Base-by-base conservation (phyloP, 345 rosid species). In the Hypericum perforatum region DNA sequence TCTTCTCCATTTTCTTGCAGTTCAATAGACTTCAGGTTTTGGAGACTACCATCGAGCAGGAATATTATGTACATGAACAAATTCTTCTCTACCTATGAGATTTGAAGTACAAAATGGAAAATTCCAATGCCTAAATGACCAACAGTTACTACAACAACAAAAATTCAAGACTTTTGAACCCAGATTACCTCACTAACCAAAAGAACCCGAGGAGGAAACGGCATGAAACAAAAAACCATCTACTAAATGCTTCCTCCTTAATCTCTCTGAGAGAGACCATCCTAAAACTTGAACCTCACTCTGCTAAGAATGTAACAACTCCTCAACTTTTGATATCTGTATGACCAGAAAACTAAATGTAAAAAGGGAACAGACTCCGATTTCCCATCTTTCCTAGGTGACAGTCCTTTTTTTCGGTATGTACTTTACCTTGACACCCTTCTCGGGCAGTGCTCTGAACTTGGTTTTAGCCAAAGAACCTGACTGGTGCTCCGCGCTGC, bases 341-440 rank as follows among this genome's bases (percentile, higher is more conserved):
- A 55, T 51, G 44, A 62, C 39, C 29, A 52, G 7, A 22, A 13
- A 16, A 0, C 0, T 5, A 22, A 29, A 14, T 46, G 61, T 43
- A 66, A 62, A 62, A 58, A 43, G 62, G 46, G 55, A 70, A 37
- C 65, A 52, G 44, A 48, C 11, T 56, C 62, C 16, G 14, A 10
- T 16, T n/a, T 16, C 7, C 15, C 5, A 16, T 12, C 15, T 14
- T 47, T 45, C 42, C 51, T 51, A 65, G 56, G 63, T 42, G 48
- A 70, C 39, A 36, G 69, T 53, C 70, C 71, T 81, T 62, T 76
- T 89, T 69, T 84, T 89, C 3, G 91, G 86, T 62, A 89, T 76
- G 58, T 86, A 88, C 75, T 78, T 85, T 53, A 82, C 73, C 80
- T 80, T 85, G n/a, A 68, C 64, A 53, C 79, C 80, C 61, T 77